phyloP scores from a whole-genome alignment of 2,329 filamentous ascomycete species.

The Talaromyces marneffei region DNA sequence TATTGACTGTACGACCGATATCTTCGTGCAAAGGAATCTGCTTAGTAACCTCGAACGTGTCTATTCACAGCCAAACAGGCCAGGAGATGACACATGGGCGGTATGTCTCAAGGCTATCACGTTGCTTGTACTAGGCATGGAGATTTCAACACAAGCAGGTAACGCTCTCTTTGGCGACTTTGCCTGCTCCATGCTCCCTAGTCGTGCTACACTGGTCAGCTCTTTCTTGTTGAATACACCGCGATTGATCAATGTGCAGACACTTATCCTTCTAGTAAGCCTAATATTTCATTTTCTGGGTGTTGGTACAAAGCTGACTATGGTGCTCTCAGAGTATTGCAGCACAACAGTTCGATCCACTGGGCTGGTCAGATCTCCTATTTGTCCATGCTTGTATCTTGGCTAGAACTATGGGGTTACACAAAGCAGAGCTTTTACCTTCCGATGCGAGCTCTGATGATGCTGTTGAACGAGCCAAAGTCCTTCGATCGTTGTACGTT shows the following conservation, averaged over 20 bases:
- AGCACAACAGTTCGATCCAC: constrained; percentile 14
- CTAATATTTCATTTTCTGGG: not conserved
- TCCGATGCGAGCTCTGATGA: constrained; percentile 3
- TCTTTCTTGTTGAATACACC: constrained; percentile 11
- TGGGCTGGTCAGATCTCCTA: constrained; percentile 12
- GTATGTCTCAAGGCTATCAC: constrained; percentile 16
- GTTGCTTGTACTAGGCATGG: constrained; percentile 13
- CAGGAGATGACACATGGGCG: constrained; percentile 15
- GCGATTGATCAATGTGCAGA: constrained; percentile 16
- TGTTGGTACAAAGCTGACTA: not conserved
- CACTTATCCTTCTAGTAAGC: constrained; percentile 13
- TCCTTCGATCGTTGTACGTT: constrained; percentile 14
- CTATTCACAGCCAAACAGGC: constrained; percentile 4
- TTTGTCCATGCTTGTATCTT: constrained; percentile 16
- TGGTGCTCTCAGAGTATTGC: constrained; percentile 10
- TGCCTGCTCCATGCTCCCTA: constrained; percentile 13
- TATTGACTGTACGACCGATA: constrained; percentile 14
- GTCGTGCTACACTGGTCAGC: constrained; percentile 13
- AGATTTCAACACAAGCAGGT: constrained; percentile 11
- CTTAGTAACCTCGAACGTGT: constrained; percentile 13
- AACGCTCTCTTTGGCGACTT: constrained; percentile 11
- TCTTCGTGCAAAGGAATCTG: constrained; percentile 15
- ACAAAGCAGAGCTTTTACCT: constrained; percentile 7
- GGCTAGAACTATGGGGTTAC: constrained; percentile 15
- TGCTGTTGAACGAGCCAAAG: constrained; percentile 13